Conservation (phyloP, 75 land plant species). For the Pinus tabuliformis region DNA sequence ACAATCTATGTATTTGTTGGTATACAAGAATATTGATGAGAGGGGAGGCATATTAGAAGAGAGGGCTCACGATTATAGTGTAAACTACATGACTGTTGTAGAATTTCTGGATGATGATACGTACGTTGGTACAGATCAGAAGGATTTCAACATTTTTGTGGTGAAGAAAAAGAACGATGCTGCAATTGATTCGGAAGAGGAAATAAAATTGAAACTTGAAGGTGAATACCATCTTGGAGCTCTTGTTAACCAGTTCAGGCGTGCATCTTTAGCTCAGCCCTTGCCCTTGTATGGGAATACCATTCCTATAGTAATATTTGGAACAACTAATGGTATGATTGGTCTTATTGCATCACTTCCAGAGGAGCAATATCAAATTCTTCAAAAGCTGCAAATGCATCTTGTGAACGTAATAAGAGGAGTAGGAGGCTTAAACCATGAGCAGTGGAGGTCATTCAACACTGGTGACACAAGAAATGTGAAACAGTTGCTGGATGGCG, state of each 20-base stretch:
- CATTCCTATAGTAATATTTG: too few species aligned
- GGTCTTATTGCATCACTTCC: too few species aligned
- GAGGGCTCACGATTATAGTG: too few species aligned
- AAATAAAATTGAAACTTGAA: conserved; percentile 90
- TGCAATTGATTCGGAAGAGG: conserved; percentile 96
- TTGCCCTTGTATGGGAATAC: too few species aligned
- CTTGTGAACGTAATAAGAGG: conserved; percentile 95
- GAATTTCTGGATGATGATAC: conserved; percentile 97
- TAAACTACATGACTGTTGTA: conserved; percentile 96
- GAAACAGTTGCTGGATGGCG: conserved; percentile 90
- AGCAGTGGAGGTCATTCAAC: conserved; percentile 66
- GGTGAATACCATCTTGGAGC: conserved; percentile 97
- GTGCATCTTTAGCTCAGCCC: too few species aligned
- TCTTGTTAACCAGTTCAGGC: conserved; percentile 88
- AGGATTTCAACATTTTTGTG: conserved; percentile 87
- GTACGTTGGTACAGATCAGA: conserved; percentile 95
- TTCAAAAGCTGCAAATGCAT: too few species aligned
- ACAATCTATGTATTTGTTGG: too few species aligned
- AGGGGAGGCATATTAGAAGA: too few species aligned
- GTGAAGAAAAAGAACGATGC: conserved; percentile 94
- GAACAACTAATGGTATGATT: too few species aligned
- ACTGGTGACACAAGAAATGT: conserved; percentile 59
- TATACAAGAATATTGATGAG: too few species aligned
- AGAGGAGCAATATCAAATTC: too few species aligned
- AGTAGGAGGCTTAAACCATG: conserved; percentile 85